Conservation (phyloP, 352 stramenopile species). For the Globisporangium cederbergense region DNA sequence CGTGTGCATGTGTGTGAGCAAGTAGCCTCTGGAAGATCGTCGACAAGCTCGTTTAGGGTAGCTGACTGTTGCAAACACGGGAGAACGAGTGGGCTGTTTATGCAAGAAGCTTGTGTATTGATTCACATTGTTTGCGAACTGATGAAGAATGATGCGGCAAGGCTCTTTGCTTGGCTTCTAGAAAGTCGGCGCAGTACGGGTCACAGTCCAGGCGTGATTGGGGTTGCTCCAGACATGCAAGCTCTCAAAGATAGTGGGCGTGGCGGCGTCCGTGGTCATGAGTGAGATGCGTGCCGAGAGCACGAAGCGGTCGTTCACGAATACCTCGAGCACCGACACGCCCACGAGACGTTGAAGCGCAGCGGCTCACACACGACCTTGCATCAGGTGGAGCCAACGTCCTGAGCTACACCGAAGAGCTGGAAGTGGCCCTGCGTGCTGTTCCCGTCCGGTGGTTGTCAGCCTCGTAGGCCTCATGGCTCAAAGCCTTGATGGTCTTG, state of each 20-base stretch:
- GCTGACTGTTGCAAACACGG: no score
- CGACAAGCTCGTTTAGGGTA: slow-evolving; percentile 27
- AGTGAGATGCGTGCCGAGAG: slow-evolving; percentile 63
- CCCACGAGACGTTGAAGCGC: slow-evolving; percentile 57
- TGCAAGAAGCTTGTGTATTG: no score
- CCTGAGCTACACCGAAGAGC: slow-evolving; percentile 45
- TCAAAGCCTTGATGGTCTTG: slow-evolving; percentile 70
- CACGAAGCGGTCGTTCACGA: slow-evolving; percentile 65
- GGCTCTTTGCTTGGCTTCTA: slow-evolving; percentile 6
- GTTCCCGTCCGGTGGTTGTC: slow-evolving; percentile 26
- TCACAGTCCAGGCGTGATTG: slow-evolving; percentile 55
- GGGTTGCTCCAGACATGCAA: slow-evolving; percentile 61
- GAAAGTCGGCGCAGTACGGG: slow-evolving; percentile 31
- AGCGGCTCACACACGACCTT: slow-evolving; percentile 40
- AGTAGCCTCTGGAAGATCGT: slow-evolving; percentile 47
- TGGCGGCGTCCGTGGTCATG: slow-evolving; percentile 23
- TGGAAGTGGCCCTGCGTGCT: slow-evolving; percentile 51
- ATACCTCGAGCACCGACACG: slow-evolving; percentile 67
- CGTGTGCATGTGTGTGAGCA: slow-evolving; percentile 29
- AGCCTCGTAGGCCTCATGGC: slow-evolving; percentile 40
- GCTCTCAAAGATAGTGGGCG: slow-evolving; percentile 44
- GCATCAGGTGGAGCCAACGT: slow-evolving; percentile 24
- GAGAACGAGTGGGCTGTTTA: no score
- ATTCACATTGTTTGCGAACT: no score
- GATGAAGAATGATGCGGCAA: no score